phyloP scores from a whole-genome alignment of 768 basidiomycete species.

The Tricholoma terreum region DNA sequence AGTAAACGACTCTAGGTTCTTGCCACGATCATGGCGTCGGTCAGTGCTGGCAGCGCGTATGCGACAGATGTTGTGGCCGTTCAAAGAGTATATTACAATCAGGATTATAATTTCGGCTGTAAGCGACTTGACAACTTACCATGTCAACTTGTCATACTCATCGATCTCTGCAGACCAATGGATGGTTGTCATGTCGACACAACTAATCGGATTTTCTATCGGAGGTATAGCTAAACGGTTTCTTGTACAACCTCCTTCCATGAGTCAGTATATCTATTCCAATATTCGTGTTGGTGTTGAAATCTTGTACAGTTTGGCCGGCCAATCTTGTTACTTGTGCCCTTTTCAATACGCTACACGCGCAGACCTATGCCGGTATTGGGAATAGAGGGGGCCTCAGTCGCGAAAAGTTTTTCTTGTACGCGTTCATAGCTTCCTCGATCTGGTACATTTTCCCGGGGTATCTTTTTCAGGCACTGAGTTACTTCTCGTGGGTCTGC shows the following conservation, averaged over 20 bases:
- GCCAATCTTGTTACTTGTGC: slow-evolving; percentile 70
- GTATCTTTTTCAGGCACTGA: slow-evolving; percentile 66
- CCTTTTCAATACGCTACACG: slow-evolving; percentile 79
- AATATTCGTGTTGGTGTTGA: slow-evolving; percentile 20
- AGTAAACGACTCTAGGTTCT: slow-evolving; percentile 37
- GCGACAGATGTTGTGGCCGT: slow-evolving; percentile 78
- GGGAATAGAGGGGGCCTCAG: slow-evolving; percentile 64
- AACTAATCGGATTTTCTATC: slow-evolving; percentile 80
- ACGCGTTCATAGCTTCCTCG: slow-evolving; percentile 53
- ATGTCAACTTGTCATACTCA: neutral
- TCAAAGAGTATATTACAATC: slow-evolving; percentile 69
- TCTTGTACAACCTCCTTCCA: slow-evolving; percentile 68
- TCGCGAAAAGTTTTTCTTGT: slow-evolving; percentile 76
- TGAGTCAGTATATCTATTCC: slow-evolving; percentile 44
- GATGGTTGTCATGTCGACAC: slow-evolving; percentile 74
- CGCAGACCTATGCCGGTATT: slow-evolving; percentile 63
- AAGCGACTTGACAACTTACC: slow-evolving; percentile 17
- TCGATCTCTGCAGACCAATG: slow-evolving; percentile 55
- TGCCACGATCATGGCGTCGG: slow-evolving; percentile 49
- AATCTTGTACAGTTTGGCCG: slow-evolving; percentile 65
- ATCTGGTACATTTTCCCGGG: slow-evolving; percentile 72
- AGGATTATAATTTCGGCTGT: slow-evolving; percentile 58
- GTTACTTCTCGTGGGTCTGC: slow-evolving; percentile 57
- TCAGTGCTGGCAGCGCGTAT: slow-evolving; percentile 54
- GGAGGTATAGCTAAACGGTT: slow-evolving; percentile 72